These are phyloP conservation scores for Mycena epipterygia DNA, from an alignment of 768 basidiomycete species.

Conservation along the genomic window DNA sequence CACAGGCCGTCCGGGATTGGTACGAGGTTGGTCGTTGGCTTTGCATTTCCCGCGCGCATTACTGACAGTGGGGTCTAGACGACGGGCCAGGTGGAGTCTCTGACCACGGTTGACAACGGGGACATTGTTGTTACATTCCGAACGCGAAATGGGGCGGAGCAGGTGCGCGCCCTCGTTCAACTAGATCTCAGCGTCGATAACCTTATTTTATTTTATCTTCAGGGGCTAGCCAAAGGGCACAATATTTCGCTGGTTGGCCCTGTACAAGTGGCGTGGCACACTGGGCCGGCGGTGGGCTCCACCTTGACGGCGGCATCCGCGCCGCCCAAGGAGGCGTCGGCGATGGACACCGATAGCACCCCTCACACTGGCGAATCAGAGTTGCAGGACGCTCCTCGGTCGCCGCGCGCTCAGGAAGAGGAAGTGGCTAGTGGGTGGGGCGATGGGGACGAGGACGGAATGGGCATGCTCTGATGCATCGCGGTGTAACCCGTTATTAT, in stretches of 20 bases:
- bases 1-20: slow-evolving; percentile 82
- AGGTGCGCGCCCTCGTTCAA: slow-evolving; percentile 56
- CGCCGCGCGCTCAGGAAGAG: slow-evolving; percentile 64
- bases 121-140: slow-evolving; percentile 79
- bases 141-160: slow-evolving; percentile 81
- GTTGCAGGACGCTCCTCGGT: slow-evolving; percentile 44
- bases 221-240: slow-evolving; percentile 82
- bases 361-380: slow-evolving; percentile 34
- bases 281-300: slow-evolving; percentile 43
- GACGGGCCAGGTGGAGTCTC: slow-evolving; percentile 77
- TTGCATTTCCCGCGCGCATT: slow-evolving; percentile 7
- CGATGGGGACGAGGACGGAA: slow-evolving; percentile 75
- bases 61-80: slow-evolving; percentile 57
- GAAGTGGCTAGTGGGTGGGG: slow-evolving; percentile 83
- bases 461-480: slow-evolving; percentile 70
- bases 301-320: slow-evolving; percentile 39
- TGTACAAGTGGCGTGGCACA: slow-evolving; percentile 79
- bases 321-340: slow-evolving; percentile 25
- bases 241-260: slow-evolving; percentile 76
- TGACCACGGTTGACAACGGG: slow-evolving; percentile 67
- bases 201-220: too few relatives aligned
- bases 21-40: slow-evolving; percentile 70
- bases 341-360: slow-evolving; percentile 28
- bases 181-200: slow-evolving; percentile 24
- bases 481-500: slow-evolving; percentile 9